Percentiles rank a stretch among this genome's conserved stretches.
These are phyloP conservation scores for Phytophthora litchii DNA, from an alignment of 352 stramenopile species.

Conservation along the genomic window DNA sequence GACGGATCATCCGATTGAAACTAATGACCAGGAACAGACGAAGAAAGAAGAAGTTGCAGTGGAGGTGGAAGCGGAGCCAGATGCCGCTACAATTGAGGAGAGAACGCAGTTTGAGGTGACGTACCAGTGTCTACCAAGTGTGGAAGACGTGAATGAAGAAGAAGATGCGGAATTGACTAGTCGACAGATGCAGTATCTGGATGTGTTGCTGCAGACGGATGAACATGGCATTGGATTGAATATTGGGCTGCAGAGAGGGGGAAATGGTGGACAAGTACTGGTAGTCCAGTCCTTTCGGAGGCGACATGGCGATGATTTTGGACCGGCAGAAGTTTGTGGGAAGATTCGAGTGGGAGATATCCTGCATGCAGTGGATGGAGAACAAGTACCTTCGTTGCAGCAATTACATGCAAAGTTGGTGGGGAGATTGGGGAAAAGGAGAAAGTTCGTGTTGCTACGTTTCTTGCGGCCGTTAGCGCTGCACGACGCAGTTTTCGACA, in stretches of 20 bases:
- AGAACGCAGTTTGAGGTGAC: slow-evolving; percentile 22
- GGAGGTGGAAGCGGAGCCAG: slow-evolving; percentile 25
- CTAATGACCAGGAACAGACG: neutral
- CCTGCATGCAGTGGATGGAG: slow-evolving; percentile 48
- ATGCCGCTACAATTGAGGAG: neutral
- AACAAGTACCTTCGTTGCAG: slow-evolving; percentile 37
- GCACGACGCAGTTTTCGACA: neutral
- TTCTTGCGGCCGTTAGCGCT: slow-evolving; percentile 32
- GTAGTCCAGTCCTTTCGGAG: slow-evolving; percentile 60
- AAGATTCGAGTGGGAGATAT: slow-evolving; percentile 55
- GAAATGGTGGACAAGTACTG: slow-evolving; percentile 1
- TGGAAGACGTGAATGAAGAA: slow-evolving; percentile 5
- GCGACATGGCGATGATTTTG: slow-evolving; percentile 38
- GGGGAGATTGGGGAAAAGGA: slow-evolving; percentile 6
- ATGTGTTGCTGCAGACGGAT: slow-evolving; percentile 63
- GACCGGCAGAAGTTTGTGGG: slow-evolving; percentile 51
- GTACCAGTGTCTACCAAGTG: slow-evolving; percentile 25
- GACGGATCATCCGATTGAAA: neutral
- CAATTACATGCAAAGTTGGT: slow-evolving; percentile 31
- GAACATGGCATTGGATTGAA: slow-evolving; percentile 52
- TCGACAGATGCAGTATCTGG: slow-evolving; percentile 33
- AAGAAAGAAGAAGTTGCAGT: neutral
- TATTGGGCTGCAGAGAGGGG: slow-evolving; percentile 16
- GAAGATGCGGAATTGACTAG: neutral
- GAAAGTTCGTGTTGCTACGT: slow-evolving; percentile 49